Evolutionary conservation across 306 rosid genomes (phyloP).

Genomic region (Abrus precatorius): DNA sequence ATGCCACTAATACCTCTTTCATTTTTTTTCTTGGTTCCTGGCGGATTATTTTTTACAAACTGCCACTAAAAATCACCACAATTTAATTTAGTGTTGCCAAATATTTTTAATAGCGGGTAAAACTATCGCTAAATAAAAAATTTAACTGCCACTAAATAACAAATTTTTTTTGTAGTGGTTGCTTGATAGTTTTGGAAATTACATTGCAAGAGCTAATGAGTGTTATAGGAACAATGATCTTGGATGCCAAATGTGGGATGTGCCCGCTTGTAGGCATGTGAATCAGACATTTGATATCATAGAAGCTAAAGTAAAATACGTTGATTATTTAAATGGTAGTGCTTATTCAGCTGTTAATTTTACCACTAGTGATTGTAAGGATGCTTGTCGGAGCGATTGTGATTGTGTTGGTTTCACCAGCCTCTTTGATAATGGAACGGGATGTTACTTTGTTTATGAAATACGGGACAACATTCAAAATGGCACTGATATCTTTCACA

Average conservation of each 20-base stretch:
- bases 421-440: background rate
- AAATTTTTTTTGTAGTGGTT: background rate
- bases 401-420: slow-evolving; percentile 23
- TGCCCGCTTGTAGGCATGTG: background rate
- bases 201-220: background rate
- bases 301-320: background rate
- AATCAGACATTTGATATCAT: background rate
- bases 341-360: background rate
- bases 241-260: slow-evolving; percentile 1
- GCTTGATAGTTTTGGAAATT: background rate
- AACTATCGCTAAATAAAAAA: no score
- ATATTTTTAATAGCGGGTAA: no score
- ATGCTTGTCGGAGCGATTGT: slow-evolving; percentile 23
- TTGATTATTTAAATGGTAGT: background rate
- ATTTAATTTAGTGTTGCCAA: no score
- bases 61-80: no score
- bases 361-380: slow-evolving; percentile 15
- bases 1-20: no score
- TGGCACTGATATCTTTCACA: background rate
- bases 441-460: slow-evolving; percentile 2
- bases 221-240: slow-evolving; percentile 1
- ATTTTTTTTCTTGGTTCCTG: no score
- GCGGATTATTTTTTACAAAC: no score
- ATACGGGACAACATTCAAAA: background rate
- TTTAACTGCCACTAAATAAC: no score